Evolutionary conservation across 2,329 filamentous ascomycete species (phyloP), one percentile per base, ranked within the genome.

Genomic region (Aspergillus pseudoterreus): DNA sequence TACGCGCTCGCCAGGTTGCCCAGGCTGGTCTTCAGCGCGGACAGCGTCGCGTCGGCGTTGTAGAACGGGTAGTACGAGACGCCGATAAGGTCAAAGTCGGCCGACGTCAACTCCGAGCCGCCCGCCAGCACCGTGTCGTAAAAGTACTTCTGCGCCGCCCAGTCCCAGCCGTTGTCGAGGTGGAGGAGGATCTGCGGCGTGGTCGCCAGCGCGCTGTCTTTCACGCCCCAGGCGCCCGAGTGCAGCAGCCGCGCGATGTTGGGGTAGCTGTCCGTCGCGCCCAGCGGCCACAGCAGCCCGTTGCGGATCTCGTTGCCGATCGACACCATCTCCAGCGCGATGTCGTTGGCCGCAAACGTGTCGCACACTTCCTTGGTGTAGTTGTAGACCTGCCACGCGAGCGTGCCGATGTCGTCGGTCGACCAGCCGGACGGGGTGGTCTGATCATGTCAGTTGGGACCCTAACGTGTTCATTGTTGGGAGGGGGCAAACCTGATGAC

Each of bases 31-130:
- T 79, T 75, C 32, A 90, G 75, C 9, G 75, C 73, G 0, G 79
- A 68, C 0, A 89, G 75, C 0, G 82, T 85, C 1, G 86, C 86
- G 1, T 63, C 72, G 0, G 73, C 64, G 63, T 78, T 80, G 69
- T 86, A 89, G 69, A 88, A 90, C 0, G 87, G 87, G 62, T 90
- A 90, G 71, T 84, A 90, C 0, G 82, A 85, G 0, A 90, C 81
- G 6, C 85, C 87, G 72, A 89, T 87, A 57, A 86, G 78, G 65
- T 90, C 86, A 53, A 84, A 88, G 57, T 88, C 85, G 4, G 72
- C 69, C 0, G 72, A 59, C 3, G 67, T 63, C 3, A 86, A 72
- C 9, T 12, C 35, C 11, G 74, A 73, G 2, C 80, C 83, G 21
- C 73, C 69, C 6, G 64, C 74, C 0, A 86, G 73, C 0, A 85